Evolutionary conservation across 176 grass and related monocot genomes (phyloP).

Genomic region (Oryza glumipatula): DNA sequence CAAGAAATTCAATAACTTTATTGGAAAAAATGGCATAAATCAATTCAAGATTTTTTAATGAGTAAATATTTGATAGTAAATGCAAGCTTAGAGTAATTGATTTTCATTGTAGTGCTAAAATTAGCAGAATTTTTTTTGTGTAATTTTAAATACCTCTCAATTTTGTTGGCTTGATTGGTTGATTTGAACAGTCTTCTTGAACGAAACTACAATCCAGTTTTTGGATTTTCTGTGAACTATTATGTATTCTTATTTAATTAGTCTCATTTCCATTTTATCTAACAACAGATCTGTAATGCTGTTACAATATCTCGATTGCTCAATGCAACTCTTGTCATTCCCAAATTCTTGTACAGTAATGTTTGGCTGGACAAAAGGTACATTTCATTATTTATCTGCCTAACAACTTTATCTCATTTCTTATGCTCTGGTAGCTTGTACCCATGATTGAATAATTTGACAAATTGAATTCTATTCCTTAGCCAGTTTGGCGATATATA

Average conservation of each 20-base stretch:
- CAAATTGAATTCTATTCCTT: constrained; percentile 66
- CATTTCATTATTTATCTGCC: background rate
- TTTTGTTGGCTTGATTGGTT: constrained; percentile 21
- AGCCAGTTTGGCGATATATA: constrained; percentile 99
- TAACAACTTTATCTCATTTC: constrained; percentile 1
- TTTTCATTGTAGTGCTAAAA: background rate
- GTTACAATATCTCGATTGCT: constrained; percentile 81
- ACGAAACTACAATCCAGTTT: background rate
- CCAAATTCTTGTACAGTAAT: constrained; percentile 88
- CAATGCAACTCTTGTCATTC: constrained; percentile 92
- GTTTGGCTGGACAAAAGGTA: constrained; percentile 98
- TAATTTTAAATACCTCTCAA: background rate
- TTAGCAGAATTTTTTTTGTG: constrained; percentile 12
- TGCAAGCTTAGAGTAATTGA: no score
- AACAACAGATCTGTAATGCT: constrained; percentile 94
- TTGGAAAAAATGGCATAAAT: no score
- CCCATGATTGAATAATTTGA: constrained; percentile 36
- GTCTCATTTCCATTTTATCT: constrained; percentile 20
- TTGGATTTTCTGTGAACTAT: background rate
- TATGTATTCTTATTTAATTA: constrained; percentile 27
- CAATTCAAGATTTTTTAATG: no score
- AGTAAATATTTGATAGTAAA: no score
- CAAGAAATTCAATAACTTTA: no score
- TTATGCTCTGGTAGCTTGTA: constrained; percentile 22
- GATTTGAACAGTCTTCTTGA: constrained; percentile 9